Conservation (phyloP, 2,329 filamentous ascomycete genomes). For the Apiospora phragmitis region DNA sequence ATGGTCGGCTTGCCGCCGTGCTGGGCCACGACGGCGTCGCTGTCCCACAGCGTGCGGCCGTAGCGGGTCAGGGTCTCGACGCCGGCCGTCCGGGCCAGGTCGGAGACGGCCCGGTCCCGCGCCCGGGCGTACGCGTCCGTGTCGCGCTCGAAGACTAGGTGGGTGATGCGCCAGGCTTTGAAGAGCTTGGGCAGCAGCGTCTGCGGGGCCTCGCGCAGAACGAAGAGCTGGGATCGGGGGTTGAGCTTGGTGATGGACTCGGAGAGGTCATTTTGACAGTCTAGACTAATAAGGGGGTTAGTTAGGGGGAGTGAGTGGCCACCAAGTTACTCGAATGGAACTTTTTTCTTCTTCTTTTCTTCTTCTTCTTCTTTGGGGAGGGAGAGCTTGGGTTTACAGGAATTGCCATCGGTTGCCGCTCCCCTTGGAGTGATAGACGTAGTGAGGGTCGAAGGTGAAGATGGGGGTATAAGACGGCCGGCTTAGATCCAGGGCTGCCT, state of each 20-base stretch:
- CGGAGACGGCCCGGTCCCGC: conserved; percentile 59
- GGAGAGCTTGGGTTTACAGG: conserved; percentile 42
- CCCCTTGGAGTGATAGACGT: conserved; percentile 71
- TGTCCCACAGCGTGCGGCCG: conserved; percentile 73
- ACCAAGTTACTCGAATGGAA: too few relatives aligned
- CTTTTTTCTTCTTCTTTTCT: too few relatives aligned
- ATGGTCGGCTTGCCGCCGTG: conserved; percentile 73
- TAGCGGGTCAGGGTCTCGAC: conserved; percentile 65
- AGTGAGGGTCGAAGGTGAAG: conserved; percentile 81
- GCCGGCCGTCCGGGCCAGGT: conserved; percentile 63
- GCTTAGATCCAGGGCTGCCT: conserved; percentile 71
- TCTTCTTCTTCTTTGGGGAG: too few relatives aligned
- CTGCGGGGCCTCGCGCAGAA: conserved; percentile 71
- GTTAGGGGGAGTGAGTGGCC: too few relatives aligned
- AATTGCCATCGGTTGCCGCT: conserved; percentile 76
- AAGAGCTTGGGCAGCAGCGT: conserved; percentile 72
- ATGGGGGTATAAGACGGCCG: conserved; percentile 71
- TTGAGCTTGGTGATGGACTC: conserved; percentile 65
- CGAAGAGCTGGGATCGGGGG: conserved; percentile 67
- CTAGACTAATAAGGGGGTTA: conserved; percentile 49
- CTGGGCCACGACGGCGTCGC: conserved; percentile 65
- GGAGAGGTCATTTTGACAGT: conserved; percentile 73
- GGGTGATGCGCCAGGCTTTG: conserved; percentile 71
- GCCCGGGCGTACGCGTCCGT: conserved; percentile 71
- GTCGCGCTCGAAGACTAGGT: conserved; percentile 78